A percentile compares a stretch with the other conserved stretches of the same genome.
Evolutionary conservation across 768 basidiomycete genomes (phyloP).

Genomic region (Mycena rosella): DNA sequence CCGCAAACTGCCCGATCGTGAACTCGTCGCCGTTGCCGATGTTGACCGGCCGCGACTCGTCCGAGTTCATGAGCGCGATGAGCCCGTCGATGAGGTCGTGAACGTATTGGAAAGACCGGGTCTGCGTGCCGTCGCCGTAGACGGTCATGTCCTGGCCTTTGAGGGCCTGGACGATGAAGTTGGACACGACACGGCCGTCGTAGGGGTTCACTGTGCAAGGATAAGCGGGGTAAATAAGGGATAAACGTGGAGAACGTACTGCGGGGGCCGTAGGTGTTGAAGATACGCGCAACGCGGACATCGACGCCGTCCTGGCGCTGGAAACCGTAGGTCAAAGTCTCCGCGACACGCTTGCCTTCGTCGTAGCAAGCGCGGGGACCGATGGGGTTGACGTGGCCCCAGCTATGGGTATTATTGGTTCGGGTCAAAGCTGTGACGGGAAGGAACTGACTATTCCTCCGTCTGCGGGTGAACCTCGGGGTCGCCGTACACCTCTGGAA

Average conservation of each 20-base stretch:
- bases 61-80: constrained; percentile 95
- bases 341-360: constrained; percentile 99
- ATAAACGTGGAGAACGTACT: constrained; percentile 59
- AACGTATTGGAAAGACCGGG: constrained; percentile 97
- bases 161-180: constrained; percentile 98
- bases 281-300: constrained; percentile 97
- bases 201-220: constrained; percentile 84
- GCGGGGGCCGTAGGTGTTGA: constrained; percentile 94
- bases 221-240: constrained; percentile 11
- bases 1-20: constrained; percentile 94
- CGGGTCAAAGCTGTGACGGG: constrained; percentile 7
- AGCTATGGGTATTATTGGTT: constrained; percentile 61
- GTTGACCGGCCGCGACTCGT: constrained; percentile 95
- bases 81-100: constrained; percentile 97
- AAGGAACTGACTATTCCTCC: constrained; percentile 86
- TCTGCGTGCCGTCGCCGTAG: constrained; percentile 94
- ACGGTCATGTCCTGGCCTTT: constrained; percentile 98
- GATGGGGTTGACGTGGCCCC: constrained; percentile 99
- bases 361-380: constrained; percentile 99
- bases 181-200: constrained; percentile 98
- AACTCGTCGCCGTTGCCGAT: constrained; percentile 97
- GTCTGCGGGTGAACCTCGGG: constrained; percentile 97
- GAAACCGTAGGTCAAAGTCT: constrained; percentile 97
- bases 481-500: constrained; percentile 95
- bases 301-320: constrained; percentile 95